Percentiles rank a stretch among this genome's conserved stretches.
These are phyloP conservation scores for Yarrowia yakushimensis DNA, from an alignment of 805 yeast species.

Conservation along the genomic window DNA sequence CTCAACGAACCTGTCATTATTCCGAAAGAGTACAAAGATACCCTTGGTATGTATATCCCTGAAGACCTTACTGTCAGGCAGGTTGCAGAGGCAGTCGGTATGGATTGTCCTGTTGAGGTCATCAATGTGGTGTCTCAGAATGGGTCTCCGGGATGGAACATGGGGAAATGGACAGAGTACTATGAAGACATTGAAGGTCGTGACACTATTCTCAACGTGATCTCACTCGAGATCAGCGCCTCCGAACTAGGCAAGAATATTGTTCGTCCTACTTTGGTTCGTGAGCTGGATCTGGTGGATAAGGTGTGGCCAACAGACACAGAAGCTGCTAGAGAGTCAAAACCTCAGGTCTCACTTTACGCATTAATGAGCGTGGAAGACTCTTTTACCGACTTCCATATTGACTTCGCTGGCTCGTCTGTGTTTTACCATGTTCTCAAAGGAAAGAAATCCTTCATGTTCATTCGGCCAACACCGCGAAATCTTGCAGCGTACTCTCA, in stretches of 20 bases:
- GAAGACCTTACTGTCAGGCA: slow-evolving; percentile 50
- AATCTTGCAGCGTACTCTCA: slow-evolving; percentile 60
- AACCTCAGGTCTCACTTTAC: slow-evolving; percentile 55
- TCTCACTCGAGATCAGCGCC: slow-evolving; percentile 72
- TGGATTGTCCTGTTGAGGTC: slow-evolving; percentile 63
- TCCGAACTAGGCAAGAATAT: slow-evolving; percentile 50
- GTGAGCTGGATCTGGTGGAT: slow-evolving; percentile 63
- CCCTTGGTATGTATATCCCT: slow-evolving; percentile 56
- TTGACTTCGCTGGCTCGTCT: slow-evolving; percentile 90
- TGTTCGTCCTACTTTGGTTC: slow-evolving; percentile 63
- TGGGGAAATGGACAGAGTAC: slow-evolving; percentile 73
- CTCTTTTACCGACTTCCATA: slow-evolving; percentile 84
- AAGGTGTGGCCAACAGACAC: slow-evolving; percentile 52
- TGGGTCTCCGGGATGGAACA: slow-evolving; percentile 54
- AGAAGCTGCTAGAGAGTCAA: slow-evolving; percentile 26
- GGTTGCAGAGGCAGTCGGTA: slow-evolving; percentile 59
- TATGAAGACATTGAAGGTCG: slow-evolving; percentile 45
- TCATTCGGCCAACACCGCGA: slow-evolving; percentile 69
- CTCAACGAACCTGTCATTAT: slow-evolving; percentile 48
- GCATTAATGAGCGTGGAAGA: slow-evolving; percentile 80
- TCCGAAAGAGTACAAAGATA: slow-evolving; percentile 36
- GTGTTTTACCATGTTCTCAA: slow-evolving; percentile 78
- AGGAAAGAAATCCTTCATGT: slow-evolving; percentile 72
- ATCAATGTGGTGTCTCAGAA: slow-evolving; percentile 88
- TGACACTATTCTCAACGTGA: slow-evolving; percentile 73